Percentiles rank a stretch among this genome's conserved stretches.
These are phyloP conservation scores for Psidium friedrichsthalianum DNA, from an alignment of 345 rosid species.

Conservation along the genomic window DNA sequence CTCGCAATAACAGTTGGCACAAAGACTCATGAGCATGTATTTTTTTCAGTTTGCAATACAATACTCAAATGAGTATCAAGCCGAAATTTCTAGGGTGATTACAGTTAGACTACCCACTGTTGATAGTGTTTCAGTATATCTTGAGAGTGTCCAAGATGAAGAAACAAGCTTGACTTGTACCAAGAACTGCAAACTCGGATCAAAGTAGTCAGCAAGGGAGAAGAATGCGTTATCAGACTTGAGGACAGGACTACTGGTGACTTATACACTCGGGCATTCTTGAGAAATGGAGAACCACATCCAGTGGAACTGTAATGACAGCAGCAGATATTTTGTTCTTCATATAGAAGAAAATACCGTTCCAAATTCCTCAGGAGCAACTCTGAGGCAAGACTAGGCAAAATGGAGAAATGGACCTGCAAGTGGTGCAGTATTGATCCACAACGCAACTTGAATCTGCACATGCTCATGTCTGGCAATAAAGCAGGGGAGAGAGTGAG, in stretches of 20 bases:
- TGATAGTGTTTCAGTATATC: slow-evolving; percentile 78
- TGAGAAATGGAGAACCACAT: slow-evolving; percentile 85
- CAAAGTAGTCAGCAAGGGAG: too few species aligned
- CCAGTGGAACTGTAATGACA: slow-evolving; percentile 94
- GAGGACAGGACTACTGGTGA: slow-evolving; percentile 26
- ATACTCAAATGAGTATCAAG: slow-evolving; percentile 73
- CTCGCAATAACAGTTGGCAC: too few species aligned
- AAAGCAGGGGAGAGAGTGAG: too few species aligned
- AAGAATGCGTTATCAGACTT: too few species aligned
- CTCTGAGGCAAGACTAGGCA: too few species aligned
- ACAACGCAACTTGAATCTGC: too few species aligned
- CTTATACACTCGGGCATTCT: slow-evolving; percentile 85
- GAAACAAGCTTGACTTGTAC: slow-evolving; percentile 1
- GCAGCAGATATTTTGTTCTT: slow-evolving; percentile 44
- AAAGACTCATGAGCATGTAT: slow-evolving; percentile 27
- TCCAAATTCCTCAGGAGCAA: too few species aligned
- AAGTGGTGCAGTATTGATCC: too few species aligned
- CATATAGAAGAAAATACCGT: too few species aligned
- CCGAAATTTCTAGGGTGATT: slow-evolving; percentile 76
- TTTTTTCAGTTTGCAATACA: slow-evolving; percentile 79
- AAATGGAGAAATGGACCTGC: too few species aligned
- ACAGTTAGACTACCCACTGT: slow-evolving; percentile 76
- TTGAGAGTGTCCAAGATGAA: slow-evolving; percentile 71
- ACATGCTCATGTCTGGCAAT: too few species aligned
- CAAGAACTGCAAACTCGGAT: too few species aligned